Evolutionary conservation across 176 grass and related monocot genomes (phyloP).

Genomic region (Eremochloa ophiuroides): DNA sequence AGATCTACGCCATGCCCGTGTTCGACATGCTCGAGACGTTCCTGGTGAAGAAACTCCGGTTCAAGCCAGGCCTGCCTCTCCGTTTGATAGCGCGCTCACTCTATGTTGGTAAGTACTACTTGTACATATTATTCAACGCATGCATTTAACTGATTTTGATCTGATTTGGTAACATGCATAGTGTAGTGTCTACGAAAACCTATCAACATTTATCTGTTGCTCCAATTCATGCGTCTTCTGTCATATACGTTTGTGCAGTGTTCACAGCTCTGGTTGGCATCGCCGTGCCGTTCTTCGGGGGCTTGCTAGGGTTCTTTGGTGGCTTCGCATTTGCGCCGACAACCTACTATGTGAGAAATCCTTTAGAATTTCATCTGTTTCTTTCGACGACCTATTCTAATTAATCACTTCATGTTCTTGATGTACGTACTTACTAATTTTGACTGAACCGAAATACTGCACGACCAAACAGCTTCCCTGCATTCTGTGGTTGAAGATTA

Average conservation of each 20-base stretch:
- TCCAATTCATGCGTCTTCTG: background rate
- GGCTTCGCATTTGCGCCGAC: constrained; percentile 50
- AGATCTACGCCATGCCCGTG: constrained; percentile 61
- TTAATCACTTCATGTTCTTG: background rate
- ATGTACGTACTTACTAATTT: background rate
- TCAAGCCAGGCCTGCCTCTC: constrained; percentile 35
- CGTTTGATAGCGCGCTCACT: constrained; percentile 33
- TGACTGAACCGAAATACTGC: background rate
- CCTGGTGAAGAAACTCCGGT: constrained; percentile 54
- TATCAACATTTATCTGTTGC: background rate
- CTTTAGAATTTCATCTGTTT: background rate
- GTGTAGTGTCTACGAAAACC: background rate
- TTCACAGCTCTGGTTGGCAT: constrained; percentile 40
- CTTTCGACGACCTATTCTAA: background rate
- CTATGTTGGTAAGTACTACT: constrained; percentile 30
- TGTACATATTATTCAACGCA: background rate
- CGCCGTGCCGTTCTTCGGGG: constrained; percentile 47
- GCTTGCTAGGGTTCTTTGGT: constrained; percentile 54
- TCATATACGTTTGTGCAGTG: constrained; percentile 2
- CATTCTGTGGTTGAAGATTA: constrained; percentile 58
- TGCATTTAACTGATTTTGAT: background rate
- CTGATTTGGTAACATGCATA: background rate
- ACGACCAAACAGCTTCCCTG: constrained; percentile 51
- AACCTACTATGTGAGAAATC: constrained; percentile 49
- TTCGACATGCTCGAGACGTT: constrained; percentile 66